Percentiles rank a stretch among this genome's conserved stretches.
Evolutionary conservation across 2,329 filamentous ascomycete genomes (phyloP).

Genomic region (Camptophora hylomeconis): DNA sequence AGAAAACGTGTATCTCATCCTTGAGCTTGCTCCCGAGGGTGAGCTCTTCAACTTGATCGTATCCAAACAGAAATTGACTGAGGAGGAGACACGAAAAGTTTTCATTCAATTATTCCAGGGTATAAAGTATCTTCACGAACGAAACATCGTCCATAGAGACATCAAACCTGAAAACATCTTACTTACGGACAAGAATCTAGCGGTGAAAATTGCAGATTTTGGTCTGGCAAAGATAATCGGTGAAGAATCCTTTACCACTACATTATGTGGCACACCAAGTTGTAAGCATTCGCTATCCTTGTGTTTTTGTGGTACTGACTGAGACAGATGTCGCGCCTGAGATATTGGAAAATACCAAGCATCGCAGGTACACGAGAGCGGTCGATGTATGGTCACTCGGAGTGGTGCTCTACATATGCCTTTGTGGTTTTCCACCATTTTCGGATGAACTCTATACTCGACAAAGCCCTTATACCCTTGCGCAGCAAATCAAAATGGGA

Average conservation of each 20-base stretch:
- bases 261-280: slow-evolving; percentile 86
- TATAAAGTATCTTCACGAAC: slow-evolving; percentile 90
- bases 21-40: slow-evolving; percentile 83
- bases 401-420: slow-evolving; percentile 94
- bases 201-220: slow-evolving; percentile 90
- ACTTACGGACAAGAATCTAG: slow-evolving; percentile 68
- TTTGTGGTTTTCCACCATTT: slow-evolving; percentile 94
- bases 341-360: slow-evolving; percentile 68
- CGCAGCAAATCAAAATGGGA: slow-evolving; percentile 79
- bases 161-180: slow-evolving; percentile 98
- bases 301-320: slow-evolving; percentile 10
- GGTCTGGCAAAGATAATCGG: slow-evolving; percentile 97
- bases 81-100: slow-evolving; percentile 71
- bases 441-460: slow-evolving; percentile 76
- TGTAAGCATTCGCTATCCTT: slow-evolving; percentile 37
- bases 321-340: slow-evolving; percentile 73
- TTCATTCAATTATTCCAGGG: slow-evolving; percentile 88
- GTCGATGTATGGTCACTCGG: slow-evolving; percentile 95
- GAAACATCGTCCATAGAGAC: slow-evolving; percentile 92
- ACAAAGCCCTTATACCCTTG: slow-evolving; percentile 75
- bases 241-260: slow-evolving; percentile 95
- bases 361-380: slow-evolving; percentile 82
- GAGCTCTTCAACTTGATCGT: slow-evolving; percentile 95
- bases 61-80: slow-evolving; percentile 74
- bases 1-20: slow-evolving; percentile 78